phyloP scores from a whole-genome alignment of 805 yeast species.

The Yueomyces sp. region DNA sequence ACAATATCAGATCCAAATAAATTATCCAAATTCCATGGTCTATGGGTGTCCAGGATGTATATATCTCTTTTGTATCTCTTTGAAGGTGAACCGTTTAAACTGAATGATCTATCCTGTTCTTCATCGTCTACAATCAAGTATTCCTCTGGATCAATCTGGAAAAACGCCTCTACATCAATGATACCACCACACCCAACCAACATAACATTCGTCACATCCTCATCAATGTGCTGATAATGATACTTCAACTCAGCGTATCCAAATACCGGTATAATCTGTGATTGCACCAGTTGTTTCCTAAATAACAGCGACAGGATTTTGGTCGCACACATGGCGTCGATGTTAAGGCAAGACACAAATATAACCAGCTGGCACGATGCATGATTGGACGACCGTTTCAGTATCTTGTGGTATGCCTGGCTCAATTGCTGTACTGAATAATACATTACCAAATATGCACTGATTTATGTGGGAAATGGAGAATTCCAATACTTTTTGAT shows the following conservation, averaged over 20 bases:
- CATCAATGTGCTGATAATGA: slow-evolving; percentile 54
- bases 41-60: slow-evolving; percentile 78
- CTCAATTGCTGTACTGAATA: slow-evolving; percentile 58
- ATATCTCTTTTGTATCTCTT: slow-evolving; percentile 39
- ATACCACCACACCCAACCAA: slow-evolving; percentile 89
- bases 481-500: too few species aligned
- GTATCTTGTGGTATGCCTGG: slow-evolving; percentile 52
- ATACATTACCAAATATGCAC: slow-evolving; percentile 37
- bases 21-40: slow-evolving; percentile 96
- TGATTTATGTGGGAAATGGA: too few species aligned
- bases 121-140: slow-evolving; percentile 24
- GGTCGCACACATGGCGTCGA: slow-evolving; percentile 87
- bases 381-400: slow-evolving; percentile 67
- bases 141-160: slow-evolving; percentile 47
- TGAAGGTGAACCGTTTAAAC: slow-evolving; percentile 12
- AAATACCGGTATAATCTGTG: slow-evolving; percentile 81
- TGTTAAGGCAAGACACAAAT: slow-evolving; percentile 79
- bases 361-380: slow-evolving; percentile 83
- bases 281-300: slow-evolving; percentile 72
- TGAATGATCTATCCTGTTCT: slow-evolving; percentile 4
- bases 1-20: slow-evolving; percentile 71
- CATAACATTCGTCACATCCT: slow-evolving; percentile 61
- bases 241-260: slow-evolving; percentile 71
- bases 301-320: slow-evolving; percentile 58
- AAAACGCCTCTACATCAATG: slow-evolving; percentile 67